Conservation (phyloP, 768 basidiomycete genomes). For the Porpolomopsis calyptriformis region DNA sequence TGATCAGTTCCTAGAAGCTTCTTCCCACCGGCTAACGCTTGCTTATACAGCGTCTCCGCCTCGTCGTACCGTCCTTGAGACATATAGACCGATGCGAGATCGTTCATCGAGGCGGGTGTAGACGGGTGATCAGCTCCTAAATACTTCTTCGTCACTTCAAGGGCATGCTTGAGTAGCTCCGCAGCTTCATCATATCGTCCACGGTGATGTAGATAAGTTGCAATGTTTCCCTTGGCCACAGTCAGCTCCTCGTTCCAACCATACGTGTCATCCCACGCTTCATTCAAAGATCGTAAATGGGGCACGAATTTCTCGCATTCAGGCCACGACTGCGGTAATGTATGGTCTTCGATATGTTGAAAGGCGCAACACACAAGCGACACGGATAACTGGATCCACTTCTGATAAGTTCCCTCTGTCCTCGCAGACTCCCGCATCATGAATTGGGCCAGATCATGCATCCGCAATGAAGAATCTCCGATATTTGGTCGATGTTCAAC, state of each 20-base stretch:
- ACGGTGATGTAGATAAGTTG: neutral
- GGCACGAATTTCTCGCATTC: neutral
- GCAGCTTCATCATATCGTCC: neutral
- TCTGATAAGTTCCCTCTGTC: neutral
- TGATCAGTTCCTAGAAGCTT: neutral
- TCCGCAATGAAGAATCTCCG: neutral
- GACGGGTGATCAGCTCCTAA: neutral
- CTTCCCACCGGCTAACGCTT: neutral
- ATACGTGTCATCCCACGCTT: neutral
- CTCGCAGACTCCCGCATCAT: neutral
- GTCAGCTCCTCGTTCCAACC: neutral
- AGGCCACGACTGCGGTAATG: slow-evolving; percentile 1
- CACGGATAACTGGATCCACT: neutral
- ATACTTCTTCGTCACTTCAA: neutral
- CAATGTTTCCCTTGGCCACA: neutral
- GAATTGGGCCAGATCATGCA: slow-evolving; percentile 2
- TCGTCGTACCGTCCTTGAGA: neutral
- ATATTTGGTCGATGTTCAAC: neutral
- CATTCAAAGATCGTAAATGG: neutral
- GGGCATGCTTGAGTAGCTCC: neutral
- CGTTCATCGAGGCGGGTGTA: neutral
- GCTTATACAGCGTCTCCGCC: neutral
- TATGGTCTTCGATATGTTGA: neutral
- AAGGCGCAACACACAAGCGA: neutral
- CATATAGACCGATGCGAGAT: neutral